Base-by-base conservation (phyloP, 2,329 filamentous ascomycete species). In the Talaromyces funiculosus region DNA sequence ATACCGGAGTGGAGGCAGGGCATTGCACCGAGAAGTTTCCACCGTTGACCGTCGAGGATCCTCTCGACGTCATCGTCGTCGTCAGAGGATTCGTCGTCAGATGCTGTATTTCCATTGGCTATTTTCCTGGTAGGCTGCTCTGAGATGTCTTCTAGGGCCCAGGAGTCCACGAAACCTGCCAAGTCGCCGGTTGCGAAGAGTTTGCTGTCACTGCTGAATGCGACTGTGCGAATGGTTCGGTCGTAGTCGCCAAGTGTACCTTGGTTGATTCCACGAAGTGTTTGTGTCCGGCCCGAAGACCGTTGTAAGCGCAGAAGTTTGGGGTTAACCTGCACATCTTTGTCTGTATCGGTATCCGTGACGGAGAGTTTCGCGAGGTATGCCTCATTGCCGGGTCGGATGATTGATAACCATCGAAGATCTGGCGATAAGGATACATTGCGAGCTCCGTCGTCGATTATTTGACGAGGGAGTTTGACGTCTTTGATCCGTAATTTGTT, bases 81-180 rank as follows among this genome's bases (percentile, higher is more conserved):
- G 53, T 85, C 82, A 12, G 75, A 75, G 47, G 71, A 74, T 18
- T 75, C 71, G 37, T 78, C 77, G 24, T 81, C 79, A 7, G 42
- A 62, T n/a, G 78, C 77, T 10, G 29, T 42, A 35, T 10, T 54
- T 54, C 55, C 60, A 49, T 61, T 61, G 8, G 60, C 9, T 20
- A n/a, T 78, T 78, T 29, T 53, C 33, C 49, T 59, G 67, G 62
- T 42, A 61, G 61, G 66, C 69, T 68, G 57, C 26, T 71, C 53
- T 62, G 69, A 79, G 62, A 82, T 73, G 38, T 82, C 82, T 69
- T 85, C 82, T 59, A 96, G 75, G 1, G 91, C 77, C 90, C 92
- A 99, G 18, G 88, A 91, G 70, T 97, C 92, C 33, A 97, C 81
- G 73, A 87, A 91, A 45, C 94, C 94, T 45, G 89, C 87, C 57